Evolutionary conservation across 495 filamentous ascomycete genomes (phyloP).

Genomic region (Aspergillus hancockii): DNA sequence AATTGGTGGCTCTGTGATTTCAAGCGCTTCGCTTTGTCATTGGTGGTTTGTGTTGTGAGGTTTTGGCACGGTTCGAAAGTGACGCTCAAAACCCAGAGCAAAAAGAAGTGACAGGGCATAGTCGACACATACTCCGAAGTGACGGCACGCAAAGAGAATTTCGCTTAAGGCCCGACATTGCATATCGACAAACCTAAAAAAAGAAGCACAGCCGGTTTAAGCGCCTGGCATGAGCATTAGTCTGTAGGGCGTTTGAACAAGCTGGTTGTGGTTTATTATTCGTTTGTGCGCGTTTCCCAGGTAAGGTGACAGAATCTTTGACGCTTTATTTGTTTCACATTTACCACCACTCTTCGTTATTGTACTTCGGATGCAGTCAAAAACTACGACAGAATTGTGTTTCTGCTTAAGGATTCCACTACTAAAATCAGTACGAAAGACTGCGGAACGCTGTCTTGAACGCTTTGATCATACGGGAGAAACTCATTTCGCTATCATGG

Average conservation of each 20-base stretch:
- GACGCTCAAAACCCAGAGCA: constrained; percentile 3
- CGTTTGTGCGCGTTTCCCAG: constrained; percentile 35
- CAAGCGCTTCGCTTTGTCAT: not conserved
- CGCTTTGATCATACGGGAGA: not conserved
- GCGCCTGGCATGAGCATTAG: constrained; percentile 37
- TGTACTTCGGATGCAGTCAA: not conserved
- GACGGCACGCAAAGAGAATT: constrained; percentile 13
- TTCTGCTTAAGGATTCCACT: not conserved
- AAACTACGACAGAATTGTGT: not conserved
- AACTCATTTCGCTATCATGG: constrained; percentile 3
- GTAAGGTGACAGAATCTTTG: constrained; percentile 28
- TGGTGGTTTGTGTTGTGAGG: not conserved
- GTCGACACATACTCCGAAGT: not conserved
- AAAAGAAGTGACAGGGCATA: constrained; percentile 1
- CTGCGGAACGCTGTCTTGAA: not conserved
- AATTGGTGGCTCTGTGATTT: constrained; percentile 22
- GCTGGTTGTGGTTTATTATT: constrained; percentile 22
- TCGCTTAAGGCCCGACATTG: constrained; percentile 2
- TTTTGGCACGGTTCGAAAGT: constrained; percentile 4
- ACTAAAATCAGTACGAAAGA: not conserved
- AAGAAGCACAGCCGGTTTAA: constrained; percentile 12
- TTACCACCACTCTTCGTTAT: not conserved
- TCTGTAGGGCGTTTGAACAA: constrained; percentile 31
- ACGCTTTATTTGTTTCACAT: constrained; percentile 13
- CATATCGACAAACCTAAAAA: constrained; percentile 11